Conservation (phyloP, 257 asterid genomes). For the Solanum clarkiae region DNA sequence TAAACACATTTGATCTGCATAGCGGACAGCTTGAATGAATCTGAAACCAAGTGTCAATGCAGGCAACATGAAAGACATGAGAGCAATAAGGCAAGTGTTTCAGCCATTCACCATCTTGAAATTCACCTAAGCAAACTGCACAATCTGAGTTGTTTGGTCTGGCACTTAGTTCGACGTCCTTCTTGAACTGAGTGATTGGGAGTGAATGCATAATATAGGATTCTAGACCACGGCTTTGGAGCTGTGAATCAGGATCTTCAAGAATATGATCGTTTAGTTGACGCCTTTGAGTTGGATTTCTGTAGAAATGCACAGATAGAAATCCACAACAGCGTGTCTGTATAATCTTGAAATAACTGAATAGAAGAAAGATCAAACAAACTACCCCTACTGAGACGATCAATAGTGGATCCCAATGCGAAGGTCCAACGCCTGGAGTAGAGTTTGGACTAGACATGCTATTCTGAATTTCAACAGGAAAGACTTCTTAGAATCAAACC, state of each 20-base stretch:
- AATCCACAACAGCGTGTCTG: conserved; percentile 12
- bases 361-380: conserved; percentile 31
- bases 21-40: conserved; percentile 69
- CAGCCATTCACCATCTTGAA: conserved; percentile 56
- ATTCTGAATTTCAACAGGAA: not conserved
- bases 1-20: conserved; percentile 30
- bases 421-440: conserved; percentile 9
- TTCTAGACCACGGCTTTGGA: conserved; percentile 43
- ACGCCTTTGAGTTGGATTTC: conserved; percentile 21
- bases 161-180: conserved; percentile 1
- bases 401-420: conserved; percentile 42
- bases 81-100: conserved; percentile 49
- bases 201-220: conserved; percentile 43
- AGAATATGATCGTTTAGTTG: conserved; percentile 22
- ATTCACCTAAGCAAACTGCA: conserved; percentile 66
- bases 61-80: conserved; percentile 59
- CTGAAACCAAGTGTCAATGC: conserved; percentile 78
- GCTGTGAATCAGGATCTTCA: conserved; percentile 35
- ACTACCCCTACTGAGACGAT: conserved; percentile 30
- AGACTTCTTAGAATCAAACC: not conserved
- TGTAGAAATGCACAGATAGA: not conserved
- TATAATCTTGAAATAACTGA: conserved; percentile 37
- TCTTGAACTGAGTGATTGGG: conserved; percentile 50
- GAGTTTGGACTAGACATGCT: conserved; percentile 24
- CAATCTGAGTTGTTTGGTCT: conserved; percentile 17